phyloP scores from a whole-genome alignment of 2,329 filamentous ascomycete species.

The Diplodia corticola region DNA sequence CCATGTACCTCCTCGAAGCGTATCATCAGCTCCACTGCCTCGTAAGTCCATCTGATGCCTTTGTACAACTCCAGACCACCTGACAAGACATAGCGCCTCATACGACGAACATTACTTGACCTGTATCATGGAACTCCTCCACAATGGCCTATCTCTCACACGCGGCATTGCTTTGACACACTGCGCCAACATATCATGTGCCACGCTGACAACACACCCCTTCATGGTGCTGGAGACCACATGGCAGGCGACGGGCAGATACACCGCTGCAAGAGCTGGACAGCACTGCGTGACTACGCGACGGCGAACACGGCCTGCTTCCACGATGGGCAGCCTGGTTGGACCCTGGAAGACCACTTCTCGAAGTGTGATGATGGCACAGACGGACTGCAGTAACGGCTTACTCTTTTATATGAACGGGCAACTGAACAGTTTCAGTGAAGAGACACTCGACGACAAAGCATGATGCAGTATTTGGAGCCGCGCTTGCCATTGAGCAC shows the following conservation, averaged over 20 bases:
- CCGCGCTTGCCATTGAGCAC: background rate
- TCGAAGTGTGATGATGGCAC: background rate
- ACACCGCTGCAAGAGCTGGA: constrained; percentile 3
- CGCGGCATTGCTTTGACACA: background rate
- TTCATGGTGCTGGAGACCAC: background rate
- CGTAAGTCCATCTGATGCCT: background rate
- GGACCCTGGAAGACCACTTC: constrained; percentile 1
- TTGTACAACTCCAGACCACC: background rate
- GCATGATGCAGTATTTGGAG: background rate
- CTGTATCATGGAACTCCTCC: background rate
- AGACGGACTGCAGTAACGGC: background rate
- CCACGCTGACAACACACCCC: background rate
- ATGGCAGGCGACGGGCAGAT: background rate
- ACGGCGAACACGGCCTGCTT: background rate
- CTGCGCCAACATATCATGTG: background rate
- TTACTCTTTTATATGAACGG: background rate
- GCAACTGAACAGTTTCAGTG: background rate
- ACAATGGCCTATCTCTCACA: background rate
- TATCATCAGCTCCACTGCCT: constrained; percentile 11
- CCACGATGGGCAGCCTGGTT: background rate
- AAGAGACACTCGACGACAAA: background rate
- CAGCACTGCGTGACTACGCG: background rate
- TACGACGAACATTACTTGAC: background rate
- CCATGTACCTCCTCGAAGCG: constrained; percentile 5
- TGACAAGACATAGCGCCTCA: background rate